Evolutionary conservation across 306 rosid genomes (phyloP), one percentile per base, ranked within the genome.

Genomic region (Elaeagnus macrophylla): DNA sequence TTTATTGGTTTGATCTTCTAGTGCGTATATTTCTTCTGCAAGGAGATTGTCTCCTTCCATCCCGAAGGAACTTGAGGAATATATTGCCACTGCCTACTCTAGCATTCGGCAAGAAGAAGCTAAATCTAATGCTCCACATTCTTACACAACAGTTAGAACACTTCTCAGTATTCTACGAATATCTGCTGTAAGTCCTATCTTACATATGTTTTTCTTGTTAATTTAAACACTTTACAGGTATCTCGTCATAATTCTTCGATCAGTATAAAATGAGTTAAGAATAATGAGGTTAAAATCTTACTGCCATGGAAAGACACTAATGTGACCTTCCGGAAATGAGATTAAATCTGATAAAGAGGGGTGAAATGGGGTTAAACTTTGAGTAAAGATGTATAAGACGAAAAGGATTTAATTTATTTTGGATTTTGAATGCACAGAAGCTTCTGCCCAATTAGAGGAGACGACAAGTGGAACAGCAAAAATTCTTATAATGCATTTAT

Each of bases 81-180:
- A 93, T 67, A 69, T 93, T 73, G 96, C 99, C 18, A 87, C 74
- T 62, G 99, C 99, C 39, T 87, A 93, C 78, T 84, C 88, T 38
- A 61, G 77, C 68, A 84, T 93, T 70, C 82, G 99, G 51, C 96
- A 93, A 75, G 99, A 93, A 67, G 99, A 87, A 78, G 88, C 96
- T 60, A 87, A 79, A 67, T 84, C 96, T 10, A 79, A 72, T 42
- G 60, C 94, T 58, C 96, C 99, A 13, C 96, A 93, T 75, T 82
- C 99, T 61, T 93, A 93, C 64, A 87, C 99, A 12, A 93, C 99
- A 32, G 78, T 93, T 64, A 73, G 99, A 82, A 93, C 99, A 47
- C 79, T 93, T 67, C 99, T 93, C 70, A 93, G 96, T 67, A 93
- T 93, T 74, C 94, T 93, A 57, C 96, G 96, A 63, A 79, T 87